These are phyloP conservation scores for Raddia distichophylla DNA, from an alignment of 176 grass and related monocot genomes.

Conservation along the genomic window DNA sequence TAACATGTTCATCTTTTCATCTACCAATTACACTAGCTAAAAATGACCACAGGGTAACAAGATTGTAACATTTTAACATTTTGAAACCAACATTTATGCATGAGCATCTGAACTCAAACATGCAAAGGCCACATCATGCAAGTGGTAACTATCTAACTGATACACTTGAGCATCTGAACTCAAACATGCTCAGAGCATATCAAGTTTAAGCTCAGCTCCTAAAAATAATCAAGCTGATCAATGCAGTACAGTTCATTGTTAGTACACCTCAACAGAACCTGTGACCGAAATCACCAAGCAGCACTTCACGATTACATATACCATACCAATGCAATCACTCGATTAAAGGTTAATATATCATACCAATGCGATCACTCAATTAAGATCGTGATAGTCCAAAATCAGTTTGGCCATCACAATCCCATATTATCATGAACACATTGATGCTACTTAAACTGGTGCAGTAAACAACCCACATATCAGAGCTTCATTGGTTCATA, in stretches of 20 bases:
- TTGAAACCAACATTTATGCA: no score
- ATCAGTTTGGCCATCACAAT: not conserved
- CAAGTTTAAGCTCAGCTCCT: not conserved
- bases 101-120: no score
- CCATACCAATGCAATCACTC: not conserved
- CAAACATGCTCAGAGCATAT: not conserved
- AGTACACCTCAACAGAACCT: not conserved
- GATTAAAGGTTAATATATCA: not conserved
- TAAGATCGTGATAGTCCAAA: not conserved
- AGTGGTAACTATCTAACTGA: no score
- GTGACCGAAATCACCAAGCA: not conserved
- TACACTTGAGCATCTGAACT: not conserved
- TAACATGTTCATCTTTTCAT: no score
- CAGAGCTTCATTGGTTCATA: not conserved
- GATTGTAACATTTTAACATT: no score
- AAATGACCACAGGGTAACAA: no score
- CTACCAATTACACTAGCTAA: no score
- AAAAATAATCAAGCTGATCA: not conserved
- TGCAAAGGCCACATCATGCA: no score
- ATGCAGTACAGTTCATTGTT: not conserved
- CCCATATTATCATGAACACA: not conserved
- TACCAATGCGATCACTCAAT: slow-evolving; percentile 9
- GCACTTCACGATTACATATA: not conserved
- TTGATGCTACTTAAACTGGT: not conserved
- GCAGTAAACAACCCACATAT: not conserved